phyloP scores from a whole-genome alignment of 176 grass and related monocot species.

The Ampelocalamus luodianensis region DNA sequence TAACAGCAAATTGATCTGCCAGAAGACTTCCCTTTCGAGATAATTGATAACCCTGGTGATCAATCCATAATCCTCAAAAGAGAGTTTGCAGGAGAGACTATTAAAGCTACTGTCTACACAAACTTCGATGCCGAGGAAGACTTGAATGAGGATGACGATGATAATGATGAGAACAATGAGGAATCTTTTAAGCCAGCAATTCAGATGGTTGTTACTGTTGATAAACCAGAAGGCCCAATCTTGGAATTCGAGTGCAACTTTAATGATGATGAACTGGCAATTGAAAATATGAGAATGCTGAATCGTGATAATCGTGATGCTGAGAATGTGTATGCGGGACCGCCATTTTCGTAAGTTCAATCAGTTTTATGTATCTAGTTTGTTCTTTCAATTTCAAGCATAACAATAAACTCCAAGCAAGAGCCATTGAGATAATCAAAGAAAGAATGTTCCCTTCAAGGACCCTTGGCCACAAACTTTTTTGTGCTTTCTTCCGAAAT shows the following conservation, averaged over 20 bases:
- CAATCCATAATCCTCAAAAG: slow-evolving; percentile 76
- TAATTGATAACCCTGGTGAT: slow-evolving; percentile 82
- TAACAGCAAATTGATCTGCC: slow-evolving; percentile 75
- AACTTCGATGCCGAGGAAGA: slow-evolving; percentile 64
- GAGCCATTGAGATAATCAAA: background rate
- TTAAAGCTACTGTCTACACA: slow-evolving; percentile 74
- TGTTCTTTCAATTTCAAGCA: slow-evolving; percentile 20
- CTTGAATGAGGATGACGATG: slow-evolving; percentile 55
- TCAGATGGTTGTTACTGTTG: slow-evolving; percentile 66
- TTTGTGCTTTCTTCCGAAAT: background rate
- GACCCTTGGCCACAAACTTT: background rate
- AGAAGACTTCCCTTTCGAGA: slow-evolving; percentile 78
- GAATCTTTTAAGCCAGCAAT: slow-evolving; percentile 61
- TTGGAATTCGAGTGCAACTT: slow-evolving; percentile 86
- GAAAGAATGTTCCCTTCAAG: background rate
- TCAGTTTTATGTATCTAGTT: slow-evolving; percentile 8
- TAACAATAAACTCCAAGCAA: background rate
- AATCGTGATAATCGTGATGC: slow-evolving; percentile 51
- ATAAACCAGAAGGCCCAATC: slow-evolving; percentile 68
- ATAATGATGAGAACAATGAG: slow-evolving; percentile 36
- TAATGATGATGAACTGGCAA: slow-evolving; percentile 67
- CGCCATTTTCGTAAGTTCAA: slow-evolving; percentile 82
- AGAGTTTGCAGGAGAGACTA: slow-evolving; percentile 62
- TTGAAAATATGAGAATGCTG: slow-evolving; percentile 76
- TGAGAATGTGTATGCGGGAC: slow-evolving; percentile 72